Evolutionary conservation across 495 filamentous ascomycete species (phyloP).

Genomic region (Xylaria venustula): DNA sequence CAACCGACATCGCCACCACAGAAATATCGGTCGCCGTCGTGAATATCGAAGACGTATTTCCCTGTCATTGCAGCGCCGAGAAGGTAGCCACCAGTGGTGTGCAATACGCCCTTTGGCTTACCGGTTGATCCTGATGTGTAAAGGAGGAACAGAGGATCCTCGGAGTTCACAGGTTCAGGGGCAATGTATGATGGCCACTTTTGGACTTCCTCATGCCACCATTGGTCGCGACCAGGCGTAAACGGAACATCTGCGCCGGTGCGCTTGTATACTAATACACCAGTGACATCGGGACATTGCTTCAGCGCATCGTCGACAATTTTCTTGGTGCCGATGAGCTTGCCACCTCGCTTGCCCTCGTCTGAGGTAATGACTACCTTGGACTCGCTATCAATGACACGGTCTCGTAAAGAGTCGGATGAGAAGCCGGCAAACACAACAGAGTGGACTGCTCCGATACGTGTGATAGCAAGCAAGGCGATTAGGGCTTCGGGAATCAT

Average conservation of each 20-base stretch:
- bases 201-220: conserved; percentile 98
- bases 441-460: conserved; percentile 96
- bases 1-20: conserved; percentile 98
- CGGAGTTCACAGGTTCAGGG: conserved; percentile 82
- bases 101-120: conserved; percentile 98
- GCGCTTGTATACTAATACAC: conserved; percentile 89
- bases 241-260: conserved; percentile 90
- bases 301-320: conserved; percentile 98
- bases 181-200: conserved; percentile 91
- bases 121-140: conserved; percentile 98
- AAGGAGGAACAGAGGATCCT: conserved; percentile 95
- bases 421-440: conserved; percentile 99
- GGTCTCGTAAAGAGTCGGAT: conserved; percentile 92
- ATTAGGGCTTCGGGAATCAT: conserved; percentile 97
- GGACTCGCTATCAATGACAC: conserved; percentile 84
- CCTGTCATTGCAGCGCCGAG: conserved; percentile 89
- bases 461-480: conserved; percentile 84
- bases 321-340: conserved; percentile 97
- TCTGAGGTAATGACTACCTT: conserved; percentile 95
- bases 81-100: conserved; percentile 93
- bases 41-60: conserved; percentile 99
- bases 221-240: conserved; percentile 85
- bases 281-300: conserved; percentile 87
- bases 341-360: conserved; percentile 96
- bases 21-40: conserved; percentile 90